Evolutionary conservation across 306 rosid species (phyloP).

Genomic region (Inga leiocalycina): DNA sequence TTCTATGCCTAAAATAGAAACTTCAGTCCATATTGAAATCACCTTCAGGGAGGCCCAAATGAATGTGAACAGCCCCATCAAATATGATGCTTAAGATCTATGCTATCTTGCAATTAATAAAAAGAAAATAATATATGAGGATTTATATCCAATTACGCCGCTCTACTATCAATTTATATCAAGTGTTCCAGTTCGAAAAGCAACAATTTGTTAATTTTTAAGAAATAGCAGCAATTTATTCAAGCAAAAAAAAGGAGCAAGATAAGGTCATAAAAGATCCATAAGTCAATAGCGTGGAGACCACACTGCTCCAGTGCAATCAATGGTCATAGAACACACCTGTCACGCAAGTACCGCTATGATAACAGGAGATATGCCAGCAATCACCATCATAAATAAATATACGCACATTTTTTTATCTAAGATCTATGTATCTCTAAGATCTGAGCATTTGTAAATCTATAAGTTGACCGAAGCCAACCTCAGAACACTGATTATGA

Average conservation of each 20-base stretch:
- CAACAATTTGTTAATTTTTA: not conserved
- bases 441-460: not conserved
- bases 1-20: not conserved
- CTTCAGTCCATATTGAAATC: not conserved
- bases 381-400: not conserved
- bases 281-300: not conserved
- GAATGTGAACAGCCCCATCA: not conserved
- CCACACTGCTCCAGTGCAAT: slow-evolving; percentile 6
- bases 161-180: slow-evolving; percentile 18
- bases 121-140: not conserved
- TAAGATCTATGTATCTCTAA: not conserved
- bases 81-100: slow-evolving; percentile 8
- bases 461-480: slow-evolving; percentile 16
- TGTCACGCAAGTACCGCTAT: not conserved
- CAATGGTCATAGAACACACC: not conserved
- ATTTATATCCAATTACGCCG: not conserved
- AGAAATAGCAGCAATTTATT: not conserved
- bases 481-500: not conserved
- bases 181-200: slow-evolving; percentile 3
- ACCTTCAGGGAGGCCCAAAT: not conserved
- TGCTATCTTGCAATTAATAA: not conserved
- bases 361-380: slow-evolving; percentile 15
- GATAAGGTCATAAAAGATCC: slow-evolving; percentile 15
- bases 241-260: not conserved
- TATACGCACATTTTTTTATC: not conserved